Conservation (phyloP, 768 basidiomycete species). For the Tubosaeta brunneosetosa region DNA sequence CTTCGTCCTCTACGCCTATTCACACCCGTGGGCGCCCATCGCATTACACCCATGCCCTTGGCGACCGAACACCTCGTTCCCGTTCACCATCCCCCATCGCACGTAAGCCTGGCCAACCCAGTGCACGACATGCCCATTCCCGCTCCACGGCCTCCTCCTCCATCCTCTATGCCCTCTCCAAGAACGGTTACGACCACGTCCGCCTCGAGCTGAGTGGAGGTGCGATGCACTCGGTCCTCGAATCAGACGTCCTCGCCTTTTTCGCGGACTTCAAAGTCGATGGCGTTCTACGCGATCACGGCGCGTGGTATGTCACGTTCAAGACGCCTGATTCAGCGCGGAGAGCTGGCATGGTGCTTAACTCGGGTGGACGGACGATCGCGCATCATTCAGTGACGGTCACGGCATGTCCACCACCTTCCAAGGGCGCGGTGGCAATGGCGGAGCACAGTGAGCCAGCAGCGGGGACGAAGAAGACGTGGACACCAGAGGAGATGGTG, state of each 20-base stretch:
- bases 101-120: constrained; percentile 35
- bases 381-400: constrained; percentile 57
- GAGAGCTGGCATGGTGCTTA: constrained; percentile 63
- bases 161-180: constrained; percentile 42
- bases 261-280: constrained; percentile 70
- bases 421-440: constrained; percentile 30
- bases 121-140: constrained; percentile 18
- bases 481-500: constrained; percentile 51
- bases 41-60: constrained; percentile 13
- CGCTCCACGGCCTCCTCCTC: constrained; percentile 20
- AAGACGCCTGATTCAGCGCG: constrained; percentile 54
- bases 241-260: constrained; percentile 65
- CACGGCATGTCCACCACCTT: constrained; percentile 38
- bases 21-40: constrained; percentile 27
- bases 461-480: constrained; percentile 39
- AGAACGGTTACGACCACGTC: constrained; percentile 66
- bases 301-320: constrained; percentile 83
- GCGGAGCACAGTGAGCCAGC: constrained; percentile 27
- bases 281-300: constrained; percentile 64
- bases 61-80: constrained; percentile 23
- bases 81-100: constrained; percentile 41
- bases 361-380: constrained; percentile 46
- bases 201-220: constrained; percentile 48
- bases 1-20: constrained; percentile 35
- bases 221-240: constrained; percentile 47